phyloP scores from a whole-genome alignment of 2,329 filamentous ascomycete genomes.

The Colletotrichum spaethianum region DNA sequence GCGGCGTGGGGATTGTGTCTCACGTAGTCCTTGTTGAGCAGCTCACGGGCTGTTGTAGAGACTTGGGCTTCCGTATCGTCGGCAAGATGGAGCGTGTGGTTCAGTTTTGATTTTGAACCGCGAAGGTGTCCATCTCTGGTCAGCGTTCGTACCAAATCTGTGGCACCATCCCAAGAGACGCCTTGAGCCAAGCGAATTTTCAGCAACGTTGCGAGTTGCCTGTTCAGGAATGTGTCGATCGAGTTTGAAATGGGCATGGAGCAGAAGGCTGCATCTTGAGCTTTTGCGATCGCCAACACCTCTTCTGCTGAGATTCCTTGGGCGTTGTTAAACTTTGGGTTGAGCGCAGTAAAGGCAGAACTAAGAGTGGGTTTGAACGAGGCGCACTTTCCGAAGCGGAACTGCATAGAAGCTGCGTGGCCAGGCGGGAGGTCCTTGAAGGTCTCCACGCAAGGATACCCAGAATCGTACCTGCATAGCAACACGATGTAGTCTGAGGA shows the following conservation, averaged over 20 bases:
- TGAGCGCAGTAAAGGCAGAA: conserved; percentile 69
- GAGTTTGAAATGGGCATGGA: conserved; percentile 80
- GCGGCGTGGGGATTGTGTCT: conserved; percentile 36
- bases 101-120: neutral
- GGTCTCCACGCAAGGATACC: conserved; percentile 73
- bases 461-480: conserved; percentile 74
- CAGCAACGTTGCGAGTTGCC: conserved; percentile 74
- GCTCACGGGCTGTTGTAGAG: conserved; percentile 17
- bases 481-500: conserved; percentile 80
- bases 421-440: conserved; percentile 59
- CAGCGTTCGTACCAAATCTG: conserved; percentile 20
- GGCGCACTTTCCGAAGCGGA: conserved; percentile 80
- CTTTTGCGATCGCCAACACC: neutral
- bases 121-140: conserved; percentile 29
- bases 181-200: conserved; percentile 59
- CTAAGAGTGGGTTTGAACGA: conserved; percentile 77
- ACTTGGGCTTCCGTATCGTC: conserved; percentile 17
- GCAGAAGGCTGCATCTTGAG: conserved; percentile 54
- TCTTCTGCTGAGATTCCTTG: neutral
- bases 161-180: conserved; percentile 41
- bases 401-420: conserved; percentile 57
- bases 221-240: conserved; percentile 77
- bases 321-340: conserved; percentile 37
- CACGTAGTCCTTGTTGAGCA: conserved; percentile 29
- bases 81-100: neutral